Evolutionary conservation across 495 filamentous ascomycete genomes (phyloP), one percentile per base, ranked within the genome.

Genomic region (Penicillium samsonianum): DNA sequence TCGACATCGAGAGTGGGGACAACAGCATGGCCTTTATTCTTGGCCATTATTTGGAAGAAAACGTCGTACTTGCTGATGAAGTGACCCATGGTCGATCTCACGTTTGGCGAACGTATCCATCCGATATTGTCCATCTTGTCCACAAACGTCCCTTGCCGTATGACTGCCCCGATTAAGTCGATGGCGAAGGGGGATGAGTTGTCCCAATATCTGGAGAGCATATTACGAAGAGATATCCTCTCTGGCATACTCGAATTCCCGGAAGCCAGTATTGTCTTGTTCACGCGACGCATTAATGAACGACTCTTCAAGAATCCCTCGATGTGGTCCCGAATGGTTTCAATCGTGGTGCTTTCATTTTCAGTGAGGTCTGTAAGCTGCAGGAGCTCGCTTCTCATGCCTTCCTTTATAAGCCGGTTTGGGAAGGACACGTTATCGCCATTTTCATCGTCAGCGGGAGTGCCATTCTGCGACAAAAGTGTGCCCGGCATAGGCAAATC

Each of bases 1-100:
- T 96, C 91, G n/a, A 96, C 82, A 59, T 96, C 91, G 2, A 96
- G 77, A 12, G 92, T 96, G 3, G 91, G 92, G 1, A 96, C 90
- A 1, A 83, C 84, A 40, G 83, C 78, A 12, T 83, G 66, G 1
- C 64, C 56, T 0, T 82, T 79, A 63, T 90, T 70, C 1, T 55
- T 43, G 0, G 64, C 63, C 71, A 96, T 90, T 60, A 96, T 86
- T 0, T 55, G 19, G 33, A 91, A 78, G 75, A 91, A 96, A 11
- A 86, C 77, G 14, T 61, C 43, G 67, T 95, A 96, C 65, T 92
- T 92, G 2, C 57, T 70, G 20, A 90, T 72, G 0, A 90, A 76
- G 0, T 90, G 82, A 1, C 55, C 35, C 82, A 92, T 90, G 2
- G 89, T 95, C 4, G 81, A 74, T 0, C 57, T 62, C 4, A 86